Percentiles rank a stretch among this genome's conserved stretches.
phyloP scores from a whole-genome alignment of 176 grass and related monocot genomes.

The Phoenix roebelenii region DNA sequence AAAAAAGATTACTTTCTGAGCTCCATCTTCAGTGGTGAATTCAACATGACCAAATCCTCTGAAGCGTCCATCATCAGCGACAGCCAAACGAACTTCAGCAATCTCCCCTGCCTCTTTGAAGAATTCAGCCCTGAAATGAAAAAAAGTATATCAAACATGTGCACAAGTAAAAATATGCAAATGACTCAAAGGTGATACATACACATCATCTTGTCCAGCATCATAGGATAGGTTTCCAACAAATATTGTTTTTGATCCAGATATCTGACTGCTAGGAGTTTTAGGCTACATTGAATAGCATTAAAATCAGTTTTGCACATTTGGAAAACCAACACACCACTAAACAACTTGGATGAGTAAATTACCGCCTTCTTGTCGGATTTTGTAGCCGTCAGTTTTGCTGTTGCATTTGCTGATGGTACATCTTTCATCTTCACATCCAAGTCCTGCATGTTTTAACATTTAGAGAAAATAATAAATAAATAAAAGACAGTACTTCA shows the following conservation, averaged over 20 bases:
- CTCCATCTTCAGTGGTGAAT: conserved; percentile 51
- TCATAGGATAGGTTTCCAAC: conserved; percentile 41
- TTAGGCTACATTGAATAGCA: conserved; percentile 40
- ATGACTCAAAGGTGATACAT: conserved; percentile 6
- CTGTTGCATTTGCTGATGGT: background rate
- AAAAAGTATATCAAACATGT: background rate
- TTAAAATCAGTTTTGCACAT: background rate
- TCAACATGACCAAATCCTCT: conserved; percentile 75
- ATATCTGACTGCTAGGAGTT: conserved; percentile 33
- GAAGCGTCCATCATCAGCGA: conserved; percentile 34
- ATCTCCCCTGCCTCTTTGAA: conserved; percentile 54
- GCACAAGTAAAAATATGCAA: background rate
- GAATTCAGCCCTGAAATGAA: conserved; percentile 46
- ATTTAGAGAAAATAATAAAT: too few species aligned
- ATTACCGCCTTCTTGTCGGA: conserved; percentile 32
- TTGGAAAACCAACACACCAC: background rate
- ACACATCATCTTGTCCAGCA: conserved; percentile 38
- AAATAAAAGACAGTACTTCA: too few species aligned
- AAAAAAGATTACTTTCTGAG: conserved; percentile 33
- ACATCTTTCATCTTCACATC: conserved; percentile 26
- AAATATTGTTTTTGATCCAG: conserved; percentile 49
- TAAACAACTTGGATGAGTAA: background rate
- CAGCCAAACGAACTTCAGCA: conserved; percentile 48
- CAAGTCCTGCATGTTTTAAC: conserved; percentile 17
- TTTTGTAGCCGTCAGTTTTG: conserved; percentile 22